Percentiles rank a stretch among this genome's conserved stretches.
These are phyloP conservation scores for Penicillium canariense DNA, from an alignment of 495 filamentous ascomycete species.

Conservation along the genomic window DNA sequence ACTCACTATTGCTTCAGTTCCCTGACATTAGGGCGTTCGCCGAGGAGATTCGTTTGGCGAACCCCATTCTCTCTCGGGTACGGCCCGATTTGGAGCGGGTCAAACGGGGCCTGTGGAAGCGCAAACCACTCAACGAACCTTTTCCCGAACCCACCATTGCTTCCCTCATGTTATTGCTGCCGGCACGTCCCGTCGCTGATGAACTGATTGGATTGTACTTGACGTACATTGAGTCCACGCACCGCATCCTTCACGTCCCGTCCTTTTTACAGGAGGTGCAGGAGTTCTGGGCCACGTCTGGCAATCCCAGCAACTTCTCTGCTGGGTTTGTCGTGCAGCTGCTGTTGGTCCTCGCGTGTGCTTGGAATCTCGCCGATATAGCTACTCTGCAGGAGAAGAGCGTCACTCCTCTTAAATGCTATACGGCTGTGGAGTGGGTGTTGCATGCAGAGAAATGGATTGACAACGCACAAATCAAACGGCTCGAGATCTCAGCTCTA, in stretches of 20 bases:
- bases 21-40: constrained; percentile 43
- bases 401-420: constrained; percentile 43
- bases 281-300: constrained; percentile 42
- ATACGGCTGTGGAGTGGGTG: constrained; percentile 58
- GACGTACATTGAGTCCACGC: constrained; percentile 51
- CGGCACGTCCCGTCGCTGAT: constrained; percentile 48
- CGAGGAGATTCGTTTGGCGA: constrained; percentile 39
- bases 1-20: constrained; percentile 27
- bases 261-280: constrained; percentile 55
- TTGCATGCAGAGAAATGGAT: constrained; percentile 64
- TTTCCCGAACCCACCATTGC: constrained; percentile 33
- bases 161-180: constrained; percentile 35
- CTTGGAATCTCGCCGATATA: constrained; percentile 43
- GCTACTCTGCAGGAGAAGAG: constrained; percentile 48
- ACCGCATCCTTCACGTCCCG: constrained; percentile 59
- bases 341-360: constrained; percentile 64
- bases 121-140: constrained; percentile 30
- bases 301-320: constrained; percentile 28
- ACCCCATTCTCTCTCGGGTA: constrained; percentile 37
- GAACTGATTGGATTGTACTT: constrained; percentile 52
- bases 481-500: constrained; percentile 52
- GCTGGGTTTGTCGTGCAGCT: constrained; percentile 56
- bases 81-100: constrained; percentile 37
- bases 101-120: constrained; percentile 37
- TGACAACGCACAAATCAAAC: constrained; percentile 51